Base-by-base conservation (phyloP, 129 eudicot species). In the Centaurea solstitialis region DNA sequence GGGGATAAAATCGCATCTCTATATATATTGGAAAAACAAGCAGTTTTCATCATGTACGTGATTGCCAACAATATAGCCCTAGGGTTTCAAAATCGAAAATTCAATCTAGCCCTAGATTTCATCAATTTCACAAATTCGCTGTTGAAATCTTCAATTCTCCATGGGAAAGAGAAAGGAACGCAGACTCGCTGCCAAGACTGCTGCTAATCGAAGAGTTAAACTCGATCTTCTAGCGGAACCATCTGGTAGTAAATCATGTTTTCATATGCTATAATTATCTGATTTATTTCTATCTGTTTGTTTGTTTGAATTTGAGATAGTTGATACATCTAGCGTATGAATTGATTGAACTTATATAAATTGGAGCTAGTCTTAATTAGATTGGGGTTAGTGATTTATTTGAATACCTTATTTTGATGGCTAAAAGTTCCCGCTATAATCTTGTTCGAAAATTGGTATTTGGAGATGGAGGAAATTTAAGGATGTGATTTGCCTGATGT, bases 141-240 rank as follows among this genome's bases (percentile, higher is more conserved):
- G 80, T 20, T 33, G 17, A 79, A 47, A 18, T 67, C 57, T 68
- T 68, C 33, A 18, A 26, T 77, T 79, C 4, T 50, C 38, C 45
- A 93, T 93, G 98, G 98, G 93, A 45, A 92, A 91, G 68, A 87
- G 98, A 85, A 92, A 91, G 88, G 97, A 95, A 82, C 94, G 97
- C 13, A 86, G 94, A 21, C 77, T 71, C 18, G 93, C 94, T 30
- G 94, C 98, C 23, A 81, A 68, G 40, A 80, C 80, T 53, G 86
- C 82, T 13, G 78, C 92, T 26, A 92, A 90, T 76, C 93, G 99
- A 66, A 89, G 99, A 89, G 92, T 95, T n/a, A 94, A 94, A 79
- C 99, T 94, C 81, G 99, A 94, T 87, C 93, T 94, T 53, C 85
- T 94, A 28, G 90, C 93, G 90, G 97, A 92, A 90, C 99, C 97